These are phyloP conservation scores for Tetraselmis chui DNA, from an alignment of 139 green algal genomes.

Conservation along the genomic window DNA sequence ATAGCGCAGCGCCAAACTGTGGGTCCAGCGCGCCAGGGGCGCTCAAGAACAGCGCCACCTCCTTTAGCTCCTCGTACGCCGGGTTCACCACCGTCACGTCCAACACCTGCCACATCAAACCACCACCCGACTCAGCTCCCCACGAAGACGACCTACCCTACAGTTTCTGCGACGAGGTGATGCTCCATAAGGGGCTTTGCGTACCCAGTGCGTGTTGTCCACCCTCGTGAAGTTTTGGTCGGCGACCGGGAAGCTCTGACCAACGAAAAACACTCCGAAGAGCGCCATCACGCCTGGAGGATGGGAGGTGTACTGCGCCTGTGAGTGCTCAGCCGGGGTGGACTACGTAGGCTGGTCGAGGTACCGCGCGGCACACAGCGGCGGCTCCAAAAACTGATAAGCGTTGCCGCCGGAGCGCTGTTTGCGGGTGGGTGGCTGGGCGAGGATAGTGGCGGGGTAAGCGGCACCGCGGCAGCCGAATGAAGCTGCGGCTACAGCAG, in stretches of 20 bases:
- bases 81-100: conserved; percentile 29
- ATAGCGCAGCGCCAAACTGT: too few relatives aligned
- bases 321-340: too few relatives aligned
- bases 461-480: too few relatives aligned
- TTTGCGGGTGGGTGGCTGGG: too few relatives aligned
- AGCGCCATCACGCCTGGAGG: too few relatives aligned
- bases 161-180: background rate
- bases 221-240: conserved; percentile 17
- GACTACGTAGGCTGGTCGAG: too few relatives aligned
- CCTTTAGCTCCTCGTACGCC: conserved; percentile 33
- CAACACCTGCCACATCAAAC: conserved; percentile 19
- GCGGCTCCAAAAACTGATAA: too few relatives aligned
- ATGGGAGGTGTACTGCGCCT: too few relatives aligned
- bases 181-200: background rate
- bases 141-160: background rate
- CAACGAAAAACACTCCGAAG: conserved; percentile 34
- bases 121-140: background rate
- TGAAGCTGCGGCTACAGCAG: too few relatives aligned
- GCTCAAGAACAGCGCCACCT: conserved; percentile 28
- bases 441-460: too few relatives aligned
- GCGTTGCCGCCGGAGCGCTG: too few relatives aligned
- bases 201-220: conserved; percentile 34
- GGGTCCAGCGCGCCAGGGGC: conserved; percentile 19
- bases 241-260: conserved; percentile 22
- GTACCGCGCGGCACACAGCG: too few relatives aligned